Conservation (phyloP, 441 rosid genomes). For the Erodium chrysanthum region DNA sequence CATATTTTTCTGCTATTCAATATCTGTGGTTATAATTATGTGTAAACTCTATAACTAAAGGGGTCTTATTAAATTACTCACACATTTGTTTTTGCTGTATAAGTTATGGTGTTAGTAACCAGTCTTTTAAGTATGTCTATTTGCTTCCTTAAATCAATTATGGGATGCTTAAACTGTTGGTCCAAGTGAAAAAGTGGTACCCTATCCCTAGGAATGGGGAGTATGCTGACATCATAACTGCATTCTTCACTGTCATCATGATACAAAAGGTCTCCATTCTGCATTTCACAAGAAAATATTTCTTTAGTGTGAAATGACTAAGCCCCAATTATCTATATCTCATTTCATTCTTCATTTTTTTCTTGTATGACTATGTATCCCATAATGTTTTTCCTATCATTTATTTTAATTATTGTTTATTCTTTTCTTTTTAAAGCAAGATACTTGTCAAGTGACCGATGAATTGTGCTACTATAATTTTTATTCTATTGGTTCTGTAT, state of each 20-base stretch:
- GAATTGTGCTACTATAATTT: slow-evolving; percentile 5
- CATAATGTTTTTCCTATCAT: background rate
- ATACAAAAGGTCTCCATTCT: too few species aligned
- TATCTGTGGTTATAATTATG: background rate
- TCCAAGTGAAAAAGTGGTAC: background rate
- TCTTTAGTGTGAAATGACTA: background rate
- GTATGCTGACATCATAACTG: background rate
- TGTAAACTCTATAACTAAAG: background rate
- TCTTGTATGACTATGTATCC: background rate
- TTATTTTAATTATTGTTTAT: background rate
- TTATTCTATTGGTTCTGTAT: background rate
- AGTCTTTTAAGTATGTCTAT: background rate
- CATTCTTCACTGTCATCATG: too few species aligned
- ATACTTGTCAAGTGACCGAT: background rate
- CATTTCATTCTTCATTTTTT: slow-evolving; percentile 1
- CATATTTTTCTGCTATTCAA: background rate
- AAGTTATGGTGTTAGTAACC: background rate
- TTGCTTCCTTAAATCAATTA: background rate
- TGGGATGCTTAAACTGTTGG: background rate
- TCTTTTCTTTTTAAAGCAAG: background rate
- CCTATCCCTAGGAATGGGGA: background rate
- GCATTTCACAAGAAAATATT: too few species aligned
- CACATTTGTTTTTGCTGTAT: background rate
- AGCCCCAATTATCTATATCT: background rate
- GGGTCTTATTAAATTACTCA: background rate